Evolutionary conservation across 495 filamentous ascomycete genomes (phyloP).

Genomic region (Penicillium herquei): DNA sequence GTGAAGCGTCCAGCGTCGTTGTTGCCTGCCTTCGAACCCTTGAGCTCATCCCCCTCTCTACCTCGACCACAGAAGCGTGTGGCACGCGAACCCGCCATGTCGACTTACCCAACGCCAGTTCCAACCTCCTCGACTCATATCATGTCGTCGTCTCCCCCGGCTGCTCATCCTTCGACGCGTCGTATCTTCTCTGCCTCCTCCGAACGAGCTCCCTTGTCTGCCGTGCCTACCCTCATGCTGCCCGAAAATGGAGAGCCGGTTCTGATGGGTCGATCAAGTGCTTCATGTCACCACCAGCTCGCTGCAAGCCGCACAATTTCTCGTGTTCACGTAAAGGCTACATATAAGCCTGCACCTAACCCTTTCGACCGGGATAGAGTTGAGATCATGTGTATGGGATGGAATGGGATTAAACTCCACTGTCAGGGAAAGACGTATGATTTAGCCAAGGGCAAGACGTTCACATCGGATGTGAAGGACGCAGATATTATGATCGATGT

Average conservation of each 20-base stretch:
- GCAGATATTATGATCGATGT: slow-evolving; percentile 96
- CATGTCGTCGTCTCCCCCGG: slow-evolving; percentile 82
- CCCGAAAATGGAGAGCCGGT: slow-evolving; percentile 78
- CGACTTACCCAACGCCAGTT: slow-evolving; percentile 77
- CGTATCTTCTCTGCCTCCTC: slow-evolving; percentile 68
- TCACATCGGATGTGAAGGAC: slow-evolving; percentile 84
- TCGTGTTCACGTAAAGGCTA: slow-evolving; percentile 85
- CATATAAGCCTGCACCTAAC: slow-evolving; percentile 68
- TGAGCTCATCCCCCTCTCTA: slow-evolving; percentile 81
- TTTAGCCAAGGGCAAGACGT: slow-evolving; percentile 81
- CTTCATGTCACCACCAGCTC: slow-evolving; percentile 86
- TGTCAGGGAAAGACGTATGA: slow-evolving; percentile 87
- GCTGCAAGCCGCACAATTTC: slow-evolving; percentile 90
- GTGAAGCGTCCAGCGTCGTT: slow-evolving; percentile 79
- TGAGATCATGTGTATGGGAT: slow-evolving; percentile 85
- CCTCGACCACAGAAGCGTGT: slow-evolving; percentile 72
- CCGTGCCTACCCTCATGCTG: slow-evolving; percentile 76
- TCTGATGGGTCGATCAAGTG: slow-evolving; percentile 88
- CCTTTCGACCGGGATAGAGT: slow-evolving; percentile 66
- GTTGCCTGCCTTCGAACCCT: slow-evolving; percentile 89
- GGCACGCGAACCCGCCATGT: slow-evolving; percentile 53
- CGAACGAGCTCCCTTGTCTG: slow-evolving; percentile 81
- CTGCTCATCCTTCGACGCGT: slow-evolving; percentile 34
- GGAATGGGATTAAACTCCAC: slow-evolving; percentile 94
- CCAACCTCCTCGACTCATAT: slow-evolving; percentile 93